phyloP scores from a whole-genome alignment of 331 rosid species.

The Malus hybrid region DNA sequence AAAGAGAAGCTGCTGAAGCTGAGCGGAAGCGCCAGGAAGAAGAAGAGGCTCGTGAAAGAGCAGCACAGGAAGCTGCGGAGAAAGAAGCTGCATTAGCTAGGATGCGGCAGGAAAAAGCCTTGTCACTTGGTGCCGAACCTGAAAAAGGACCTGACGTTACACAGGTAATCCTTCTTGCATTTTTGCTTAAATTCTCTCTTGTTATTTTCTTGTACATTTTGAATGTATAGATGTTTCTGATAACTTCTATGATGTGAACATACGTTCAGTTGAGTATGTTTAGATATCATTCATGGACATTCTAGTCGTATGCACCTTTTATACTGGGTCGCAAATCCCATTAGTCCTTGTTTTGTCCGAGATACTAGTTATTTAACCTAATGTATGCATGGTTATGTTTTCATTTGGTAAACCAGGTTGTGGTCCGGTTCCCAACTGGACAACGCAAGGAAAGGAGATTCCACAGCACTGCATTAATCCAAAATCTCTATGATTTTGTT shows the following conservation, averaged over 20 bases:
- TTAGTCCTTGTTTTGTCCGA: not conserved
- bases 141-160: slow-evolving; percentile 90
- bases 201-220: not conserved
- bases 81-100: slow-evolving; percentile 74
- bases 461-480: slow-evolving; percentile 52
- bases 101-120: slow-evolving; percentile 70
- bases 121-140: slow-evolving; percentile 86
- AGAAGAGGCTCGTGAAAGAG: slow-evolving; percentile 88
- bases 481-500: slow-evolving; percentile 71
- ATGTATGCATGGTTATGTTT: not conserved
- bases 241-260: not conserved
- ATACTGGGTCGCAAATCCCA: not conserved
- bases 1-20: slow-evolving; percentile 96
- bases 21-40: slow-evolving; percentile 80
- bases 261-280: not conserved
- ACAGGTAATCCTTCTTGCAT: slow-evolving; percentile 39
- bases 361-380: not conserved
- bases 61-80: slow-evolving; percentile 83
- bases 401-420: slow-evolving; percentile 44
- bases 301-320: not conserved
- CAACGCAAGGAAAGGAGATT: slow-evolving; percentile 94
- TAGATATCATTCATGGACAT: not conserved
- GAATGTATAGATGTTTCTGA: not conserved
- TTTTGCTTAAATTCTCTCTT: not conserved
- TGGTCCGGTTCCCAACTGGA: slow-evolving; percentile 93